These are phyloP conservation scores for Cyamopsis tetragonoloba DNA, from an alignment of 306 rosid species.

Conservation along the genomic window DNA sequence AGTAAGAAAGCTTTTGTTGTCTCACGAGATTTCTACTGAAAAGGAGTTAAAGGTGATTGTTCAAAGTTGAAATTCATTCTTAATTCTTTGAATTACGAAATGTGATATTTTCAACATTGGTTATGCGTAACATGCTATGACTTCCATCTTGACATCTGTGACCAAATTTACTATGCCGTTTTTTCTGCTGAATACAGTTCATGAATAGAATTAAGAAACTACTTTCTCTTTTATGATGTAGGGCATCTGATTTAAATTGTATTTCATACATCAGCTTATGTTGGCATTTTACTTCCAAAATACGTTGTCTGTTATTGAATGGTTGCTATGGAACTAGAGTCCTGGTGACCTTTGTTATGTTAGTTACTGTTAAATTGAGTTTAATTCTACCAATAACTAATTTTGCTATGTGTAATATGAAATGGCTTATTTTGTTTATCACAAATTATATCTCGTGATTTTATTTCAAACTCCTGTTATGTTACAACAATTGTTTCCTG, in stretches of 20 bases:
- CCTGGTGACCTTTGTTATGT: neutral
- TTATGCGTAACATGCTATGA: neutral
- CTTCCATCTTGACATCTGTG: neutral
- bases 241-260: neutral
- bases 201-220: neutral
- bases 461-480: neutral
- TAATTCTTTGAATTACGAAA: neutral
- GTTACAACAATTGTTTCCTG: neutral
- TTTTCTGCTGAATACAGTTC: neutral
- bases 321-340: neutral
- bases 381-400: neutral
- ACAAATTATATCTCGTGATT: neutral
- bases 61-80: conserved; percentile 4
- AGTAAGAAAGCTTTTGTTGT: conserved; percentile 67
- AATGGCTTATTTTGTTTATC: neutral
- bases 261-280: neutral
- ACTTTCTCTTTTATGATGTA: neutral
- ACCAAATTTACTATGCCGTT: neutral
- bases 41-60: conserved; percentile 81
- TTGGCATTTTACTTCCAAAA: neutral
- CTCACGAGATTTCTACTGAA: conserved; percentile 74
- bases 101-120: neutral
- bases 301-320: neutral
- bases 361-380: neutral
- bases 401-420: conserved; percentile 4